phyloP scores from a whole-genome alignment of 306 rosid genomes.

The Neltuma alba region DNA sequence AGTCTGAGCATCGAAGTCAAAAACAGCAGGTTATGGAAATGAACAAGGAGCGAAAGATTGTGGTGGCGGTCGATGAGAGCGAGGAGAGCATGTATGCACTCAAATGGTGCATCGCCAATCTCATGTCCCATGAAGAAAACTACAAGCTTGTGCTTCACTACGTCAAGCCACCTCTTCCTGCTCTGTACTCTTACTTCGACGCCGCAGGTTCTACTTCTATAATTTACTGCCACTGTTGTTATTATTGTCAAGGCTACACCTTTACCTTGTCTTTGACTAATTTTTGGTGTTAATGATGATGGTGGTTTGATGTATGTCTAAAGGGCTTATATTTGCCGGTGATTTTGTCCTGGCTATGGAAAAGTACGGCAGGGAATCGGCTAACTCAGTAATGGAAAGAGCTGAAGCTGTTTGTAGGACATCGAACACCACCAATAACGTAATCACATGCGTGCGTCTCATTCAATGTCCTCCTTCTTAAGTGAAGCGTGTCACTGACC shows the following conservation, averaged over 20 bases:
- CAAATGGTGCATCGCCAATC: conserved; percentile 73
- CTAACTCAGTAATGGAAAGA: conserved; percentile 72
- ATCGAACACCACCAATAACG: conserved; percentile 23
- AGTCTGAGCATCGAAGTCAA: not conserved
- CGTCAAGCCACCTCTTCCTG: conserved; percentile 66
- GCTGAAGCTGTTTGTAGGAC: conserved; percentile 63
- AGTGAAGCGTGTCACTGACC: not conserved
- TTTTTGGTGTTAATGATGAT: not conserved
- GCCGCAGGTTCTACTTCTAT: conserved; percentile 61
- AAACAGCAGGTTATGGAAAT: conserved; percentile 25
- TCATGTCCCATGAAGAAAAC: conserved; percentile 43
- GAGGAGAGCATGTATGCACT: conserved; percentile 84
- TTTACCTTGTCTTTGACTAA: not conserved
- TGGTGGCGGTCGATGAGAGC: conserved; percentile 90
- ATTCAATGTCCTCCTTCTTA: not conserved
- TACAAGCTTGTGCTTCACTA: conserved; percentile 68
- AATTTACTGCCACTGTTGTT: not conserved
- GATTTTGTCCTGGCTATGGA: conserved; percentile 59
- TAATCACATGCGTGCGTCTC: conserved; percentile 21
- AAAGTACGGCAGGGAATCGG: conserved; percentile 53
- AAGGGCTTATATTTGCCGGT: conserved; percentile 64
- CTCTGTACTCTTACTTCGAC: conserved; percentile 56
- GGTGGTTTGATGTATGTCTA: not conserved
- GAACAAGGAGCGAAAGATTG: conserved; percentile 48
- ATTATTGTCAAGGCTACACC: not conserved